A percentile compares a stretch with the other conserved stretches of the same genome.
Evolutionary conservation across 768 basidiomycete species (phyloP).

Genomic region (Podaxis rugospora): DNA sequence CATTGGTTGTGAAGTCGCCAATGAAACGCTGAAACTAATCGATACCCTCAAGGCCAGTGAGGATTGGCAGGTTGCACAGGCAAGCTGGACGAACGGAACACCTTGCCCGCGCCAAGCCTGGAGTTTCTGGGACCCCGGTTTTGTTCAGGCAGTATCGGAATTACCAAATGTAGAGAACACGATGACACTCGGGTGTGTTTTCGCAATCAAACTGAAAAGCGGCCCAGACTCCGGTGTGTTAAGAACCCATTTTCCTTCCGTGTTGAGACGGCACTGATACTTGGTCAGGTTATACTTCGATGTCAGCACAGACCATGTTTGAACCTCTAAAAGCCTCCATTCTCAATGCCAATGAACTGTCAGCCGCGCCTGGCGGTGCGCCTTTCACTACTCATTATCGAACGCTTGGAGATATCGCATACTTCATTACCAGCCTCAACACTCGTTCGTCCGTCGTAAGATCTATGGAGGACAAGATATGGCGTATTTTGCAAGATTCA

Average conservation of each 20-base stretch:
- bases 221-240: conserved; percentile 43
- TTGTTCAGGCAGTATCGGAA: conserved; percentile 60
- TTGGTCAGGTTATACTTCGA: conserved; percentile 48
- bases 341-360: conserved; percentile 20
- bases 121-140: conserved; percentile 86
- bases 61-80: conserved; percentile 56
- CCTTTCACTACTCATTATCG: conserved; percentile 77
- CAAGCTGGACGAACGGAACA: conserved; percentile 45
- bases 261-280: background rate
- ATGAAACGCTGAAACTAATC: conserved; percentile 67
- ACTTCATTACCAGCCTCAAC: conserved; percentile 88
- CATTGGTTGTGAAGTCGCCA: conserved; percentile 89
- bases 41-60: conserved; percentile 45
- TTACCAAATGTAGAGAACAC: conserved; percentile 57
- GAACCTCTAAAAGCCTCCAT: conserved; percentile 38
- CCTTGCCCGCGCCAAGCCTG: conserved; percentile 40
- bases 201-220: conserved; percentile 72
- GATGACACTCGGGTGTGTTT: conserved; percentile 86
- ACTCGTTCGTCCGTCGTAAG: conserved; percentile 51
- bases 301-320: conserved; percentile 62
- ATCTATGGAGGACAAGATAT: conserved; percentile 60
- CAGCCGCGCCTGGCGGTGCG: conserved; percentile 46
- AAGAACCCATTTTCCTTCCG: too few relatives aligned
- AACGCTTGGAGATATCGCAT: conserved; percentile 88
- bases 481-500: conserved; percentile 26